These are phyloP conservation scores for Lachancea sp. DNA, from an alignment of 805 yeast genomes.

Conservation along the genomic window DNA sequence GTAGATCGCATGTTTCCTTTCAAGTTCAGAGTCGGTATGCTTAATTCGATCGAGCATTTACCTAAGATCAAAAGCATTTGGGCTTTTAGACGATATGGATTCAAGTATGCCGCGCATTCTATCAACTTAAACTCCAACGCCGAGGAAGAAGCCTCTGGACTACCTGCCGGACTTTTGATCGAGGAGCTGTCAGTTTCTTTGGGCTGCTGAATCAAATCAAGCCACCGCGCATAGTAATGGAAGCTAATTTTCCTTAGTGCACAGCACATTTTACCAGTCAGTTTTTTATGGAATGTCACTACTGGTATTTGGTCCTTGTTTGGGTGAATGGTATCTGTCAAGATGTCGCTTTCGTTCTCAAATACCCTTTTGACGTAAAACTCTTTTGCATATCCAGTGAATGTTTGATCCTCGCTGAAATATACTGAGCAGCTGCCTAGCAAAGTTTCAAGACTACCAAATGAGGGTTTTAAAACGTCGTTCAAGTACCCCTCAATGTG, in stretches of 20 bases:
- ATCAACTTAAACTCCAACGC: slow-evolving; percentile 27
- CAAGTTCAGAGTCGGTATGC: slow-evolving; percentile 27
- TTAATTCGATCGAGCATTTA: slow-evolving; percentile 36
- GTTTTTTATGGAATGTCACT: slow-evolving; percentile 35
- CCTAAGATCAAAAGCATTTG: slow-evolving; percentile 49
- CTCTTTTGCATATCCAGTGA: slow-evolving; percentile 17
- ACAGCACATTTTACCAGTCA: slow-evolving; percentile 36
- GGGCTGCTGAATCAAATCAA: slow-evolving; percentile 24
- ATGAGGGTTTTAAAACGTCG: slow-evolving; percentile 11
- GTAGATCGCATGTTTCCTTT: slow-evolving; percentile 23
- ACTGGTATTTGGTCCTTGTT: slow-evolving; percentile 37
- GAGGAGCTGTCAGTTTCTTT: not conserved
- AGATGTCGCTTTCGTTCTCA: slow-evolving; percentile 19
- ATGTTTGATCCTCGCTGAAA: slow-evolving; percentile 13
- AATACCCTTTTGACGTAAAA: slow-evolving; percentile 11
- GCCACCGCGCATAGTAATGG: slow-evolving; percentile 58
- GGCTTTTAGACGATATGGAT: slow-evolving; percentile 59
- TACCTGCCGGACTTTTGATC: not conserved
- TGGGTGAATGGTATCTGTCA: slow-evolving; percentile 32
- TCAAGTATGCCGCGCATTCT: slow-evolving; percentile 55
- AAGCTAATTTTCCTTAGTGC: slow-evolving; percentile 43
- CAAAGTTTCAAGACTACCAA: slow-evolving; percentile 18
- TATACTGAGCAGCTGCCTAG: slow-evolving; percentile 12
- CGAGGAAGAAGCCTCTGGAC: not conserved
- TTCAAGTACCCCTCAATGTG: slow-evolving; percentile 11